Evolutionary conservation across 2,329 filamentous ascomycete species (phyloP).

Genomic region (Scleromitrula shiraiana): DNA sequence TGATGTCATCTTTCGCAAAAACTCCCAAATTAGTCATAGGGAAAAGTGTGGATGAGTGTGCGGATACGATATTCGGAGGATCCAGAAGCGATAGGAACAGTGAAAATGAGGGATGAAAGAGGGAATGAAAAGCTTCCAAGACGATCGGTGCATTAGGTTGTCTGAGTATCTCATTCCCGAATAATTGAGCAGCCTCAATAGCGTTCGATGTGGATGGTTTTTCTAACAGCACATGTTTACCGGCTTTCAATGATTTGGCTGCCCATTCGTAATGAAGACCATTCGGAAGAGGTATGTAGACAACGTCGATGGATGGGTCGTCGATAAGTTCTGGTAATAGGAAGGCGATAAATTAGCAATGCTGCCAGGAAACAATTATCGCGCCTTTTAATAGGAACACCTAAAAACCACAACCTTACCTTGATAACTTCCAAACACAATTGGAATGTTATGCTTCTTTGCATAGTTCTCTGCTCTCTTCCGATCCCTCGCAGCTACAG

Average conservation of each 20-base stretch:
- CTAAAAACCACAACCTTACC: too few relatives aligned
- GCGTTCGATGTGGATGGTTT: conserved; percentile 43
- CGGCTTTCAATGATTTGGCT: conserved; percentile 37
- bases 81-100: conserved; percentile 35
- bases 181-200: conserved; percentile 38
- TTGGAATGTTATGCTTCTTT: conserved; percentile 42
- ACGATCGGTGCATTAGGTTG: conserved; percentile 36
- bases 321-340: conserved; percentile 30
- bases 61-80: conserved; percentile 32
- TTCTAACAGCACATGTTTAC: conserved; percentile 49
- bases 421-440: conserved; percentile 42
- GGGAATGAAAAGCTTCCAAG: conserved; percentile 45
- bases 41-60: conserved; percentile 26
- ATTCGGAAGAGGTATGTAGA: conserved; percentile 44
- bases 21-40: conserved; percentile 29
- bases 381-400: too few relatives aligned
- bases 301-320: conserved; percentile 37
- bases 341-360: neutral
- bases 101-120: conserved; percentile 42
- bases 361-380: too few relatives aligned
- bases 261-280: conserved; percentile 40
- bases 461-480: conserved; percentile 41
- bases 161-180: conserved; percentile 23
- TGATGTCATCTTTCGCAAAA: conserved; percentile 35
- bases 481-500: conserved; percentile 43